Conservation (phyloP, 2,329 filamentous ascomycete species). For the Penicillium sp. region DNA sequence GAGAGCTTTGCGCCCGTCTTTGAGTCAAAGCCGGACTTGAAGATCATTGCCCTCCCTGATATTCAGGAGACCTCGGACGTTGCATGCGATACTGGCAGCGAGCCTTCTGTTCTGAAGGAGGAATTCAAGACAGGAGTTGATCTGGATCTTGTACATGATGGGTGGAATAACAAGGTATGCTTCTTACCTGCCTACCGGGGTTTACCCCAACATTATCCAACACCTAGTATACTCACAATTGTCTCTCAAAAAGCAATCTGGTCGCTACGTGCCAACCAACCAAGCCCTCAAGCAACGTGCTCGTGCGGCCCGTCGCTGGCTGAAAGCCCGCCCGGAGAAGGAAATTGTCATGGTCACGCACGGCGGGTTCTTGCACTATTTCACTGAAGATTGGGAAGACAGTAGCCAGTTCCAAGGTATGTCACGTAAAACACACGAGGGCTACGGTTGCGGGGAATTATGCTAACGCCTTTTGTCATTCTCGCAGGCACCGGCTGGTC, state of each 20-base stretch:
- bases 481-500: conserved; percentile 66
- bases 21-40: conserved; percentile 44
- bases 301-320: conserved; percentile 56
- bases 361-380: conserved; percentile 78
- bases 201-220: background rate
- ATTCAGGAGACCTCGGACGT: conserved; percentile 74
- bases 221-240: background rate
- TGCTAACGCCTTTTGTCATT: background rate
- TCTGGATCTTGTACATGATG: conserved; percentile 57
- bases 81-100: conserved; percentile 73
- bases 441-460: background rate
- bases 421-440: conserved; percentile 5
- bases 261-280: conserved; percentile 46
- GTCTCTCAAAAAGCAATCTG: conserved; percentile 15
- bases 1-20: conserved; percentile 63
- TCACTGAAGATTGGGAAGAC: conserved; percentile 77
- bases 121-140: conserved; percentile 68
- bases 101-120: conserved; percentile 52
- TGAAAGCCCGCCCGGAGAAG: conserved; percentile 56
- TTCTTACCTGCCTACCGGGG: background rate
- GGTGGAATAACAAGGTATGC: conserved; percentile 69
- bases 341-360: conserved; percentile 78
- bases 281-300: conserved; percentile 61
- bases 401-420: conserved; percentile 48
- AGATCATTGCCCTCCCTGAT: conserved; percentile 66